Conservation (phyloP, 208 protist genomes). For the Crithidia bombi region DNA sequence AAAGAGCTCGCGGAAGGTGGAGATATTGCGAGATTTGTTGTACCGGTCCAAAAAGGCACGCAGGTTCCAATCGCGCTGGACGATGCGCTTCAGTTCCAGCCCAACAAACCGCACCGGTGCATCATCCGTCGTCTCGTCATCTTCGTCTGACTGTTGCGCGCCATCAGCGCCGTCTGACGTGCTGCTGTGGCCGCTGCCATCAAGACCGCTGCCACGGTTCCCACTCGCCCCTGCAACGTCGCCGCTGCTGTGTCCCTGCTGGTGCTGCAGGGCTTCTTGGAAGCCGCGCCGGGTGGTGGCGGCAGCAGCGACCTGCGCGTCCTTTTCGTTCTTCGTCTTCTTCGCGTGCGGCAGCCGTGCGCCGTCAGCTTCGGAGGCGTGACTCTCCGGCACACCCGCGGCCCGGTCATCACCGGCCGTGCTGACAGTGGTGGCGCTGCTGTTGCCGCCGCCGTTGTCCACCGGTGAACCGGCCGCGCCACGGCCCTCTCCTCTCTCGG, state of each 20-base stretch:
- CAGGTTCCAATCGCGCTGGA: conserved; percentile 69
- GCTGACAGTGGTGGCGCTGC: neutral
- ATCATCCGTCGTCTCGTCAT: conserved; percentile 22
- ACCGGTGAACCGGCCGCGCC: neutral
- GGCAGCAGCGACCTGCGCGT: conserved; percentile 27
- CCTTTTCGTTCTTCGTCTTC: conserved; percentile 35
- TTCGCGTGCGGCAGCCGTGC: conserved; percentile 32
- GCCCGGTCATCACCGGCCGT: neutral
- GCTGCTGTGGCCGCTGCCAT: neutral
- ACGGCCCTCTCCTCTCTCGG: neutral
- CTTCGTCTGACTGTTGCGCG: conserved; percentile 19
- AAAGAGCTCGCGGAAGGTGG: conserved; percentile 73
- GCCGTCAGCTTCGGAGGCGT: neutral
- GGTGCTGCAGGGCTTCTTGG: conserved; percentile 21
- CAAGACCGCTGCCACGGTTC: neutral
- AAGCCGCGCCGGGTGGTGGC: conserved; percentile 15
- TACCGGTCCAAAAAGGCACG: conserved; percentile 73
- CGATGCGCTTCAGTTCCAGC: conserved; percentile 77
- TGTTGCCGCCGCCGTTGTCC: neutral
- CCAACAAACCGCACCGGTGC: conserved; percentile 62
- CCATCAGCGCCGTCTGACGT: neutral
- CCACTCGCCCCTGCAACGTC: neutral
- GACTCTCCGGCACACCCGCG: neutral
- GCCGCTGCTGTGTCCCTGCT: neutral
- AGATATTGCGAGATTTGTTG: conserved; percentile 51